phyloP scores from a whole-genome alignment of 495 filamentous ascomycete species.

The Neurospora tetraspora region DNA sequence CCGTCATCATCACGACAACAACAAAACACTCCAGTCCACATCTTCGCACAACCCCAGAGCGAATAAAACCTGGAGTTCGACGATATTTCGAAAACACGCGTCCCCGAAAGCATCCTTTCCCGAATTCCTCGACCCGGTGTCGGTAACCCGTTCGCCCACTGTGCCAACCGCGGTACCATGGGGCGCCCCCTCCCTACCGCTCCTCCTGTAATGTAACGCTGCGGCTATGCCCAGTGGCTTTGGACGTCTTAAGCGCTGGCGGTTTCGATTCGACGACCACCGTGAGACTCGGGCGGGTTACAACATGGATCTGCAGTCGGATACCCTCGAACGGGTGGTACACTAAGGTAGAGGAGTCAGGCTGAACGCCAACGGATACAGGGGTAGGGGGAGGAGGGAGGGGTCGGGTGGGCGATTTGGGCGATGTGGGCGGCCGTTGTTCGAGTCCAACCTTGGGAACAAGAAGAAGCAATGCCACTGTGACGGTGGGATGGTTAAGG shows the following conservation, averaged over 20 bases:
- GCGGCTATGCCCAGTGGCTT: not conserved
- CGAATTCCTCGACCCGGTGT: too few relatives aligned
- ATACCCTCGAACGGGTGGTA: not conserved
- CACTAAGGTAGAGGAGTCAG: too few relatives aligned
- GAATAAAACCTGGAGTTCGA: not conserved
- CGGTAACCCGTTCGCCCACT: not conserved
- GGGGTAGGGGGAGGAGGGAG: too few relatives aligned
- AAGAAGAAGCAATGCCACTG: not conserved
- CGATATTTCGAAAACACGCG: not conserved
- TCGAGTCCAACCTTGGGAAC: not conserved
- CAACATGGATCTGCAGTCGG: not conserved
- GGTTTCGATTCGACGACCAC: not conserved
- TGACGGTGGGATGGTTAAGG: not conserved
- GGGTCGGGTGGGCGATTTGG: too few relatives aligned
- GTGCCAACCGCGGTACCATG: not conserved
- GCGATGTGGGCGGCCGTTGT: not conserved
- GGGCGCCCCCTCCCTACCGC: too few relatives aligned
- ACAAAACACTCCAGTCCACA: not conserved
- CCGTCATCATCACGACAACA: not conserved
- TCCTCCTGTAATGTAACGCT: not conserved
- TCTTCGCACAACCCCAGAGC: too few relatives aligned
- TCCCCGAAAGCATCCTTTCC: not conserved
- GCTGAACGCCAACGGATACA: not conserved
- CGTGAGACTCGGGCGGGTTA: not conserved
- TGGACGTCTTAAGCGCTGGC: not conserved